These are phyloP conservation scores for Penicillium sp. DNA, from an alignment of 2,329 filamentous ascomycete species.

Conservation along the genomic window DNA sequence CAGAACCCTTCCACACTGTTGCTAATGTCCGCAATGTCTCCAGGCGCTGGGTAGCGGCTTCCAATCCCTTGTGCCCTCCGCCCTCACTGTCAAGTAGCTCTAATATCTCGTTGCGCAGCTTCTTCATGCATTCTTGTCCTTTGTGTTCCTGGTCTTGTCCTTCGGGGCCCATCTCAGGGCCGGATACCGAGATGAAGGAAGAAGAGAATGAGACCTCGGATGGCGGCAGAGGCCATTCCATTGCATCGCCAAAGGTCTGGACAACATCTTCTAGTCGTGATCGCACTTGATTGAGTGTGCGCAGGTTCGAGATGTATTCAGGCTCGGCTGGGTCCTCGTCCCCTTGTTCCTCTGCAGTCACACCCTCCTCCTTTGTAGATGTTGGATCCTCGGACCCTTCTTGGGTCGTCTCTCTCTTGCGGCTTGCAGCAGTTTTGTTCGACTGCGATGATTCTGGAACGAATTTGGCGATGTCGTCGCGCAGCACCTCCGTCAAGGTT, in stretches of 20 bases:
- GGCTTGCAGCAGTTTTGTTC: not conserved
- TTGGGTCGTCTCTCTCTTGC: slow-evolving; percentile 5
- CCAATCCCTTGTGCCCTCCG: slow-evolving; percentile 63
- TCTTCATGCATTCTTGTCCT: slow-evolving; percentile 74
- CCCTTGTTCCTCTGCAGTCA: slow-evolving; percentile 1
- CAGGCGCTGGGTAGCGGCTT: slow-evolving; percentile 68
- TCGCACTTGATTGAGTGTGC: slow-evolving; percentile 78
- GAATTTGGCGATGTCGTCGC: slow-evolving; percentile 70
- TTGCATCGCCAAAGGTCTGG: slow-evolving; percentile 87
- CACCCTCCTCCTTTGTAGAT: slow-evolving; percentile 5
- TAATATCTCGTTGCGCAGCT: slow-evolving; percentile 64
- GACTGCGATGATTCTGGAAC: slow-evolving; percentile 47
- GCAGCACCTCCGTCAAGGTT: slow-evolving; percentile 68
- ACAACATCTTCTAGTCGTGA: slow-evolving; percentile 84
- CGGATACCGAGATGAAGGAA: slow-evolving; percentile 85
- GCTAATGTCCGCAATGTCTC: slow-evolving; percentile 74
- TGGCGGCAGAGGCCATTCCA: slow-evolving; percentile 90
- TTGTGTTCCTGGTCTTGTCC: slow-evolving; percentile 76
- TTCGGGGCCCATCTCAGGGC: slow-evolving; percentile 68
- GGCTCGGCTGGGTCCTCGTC: slow-evolving; percentile 48
- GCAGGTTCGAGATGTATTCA: slow-evolving; percentile 71
- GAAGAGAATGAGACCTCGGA: slow-evolving; percentile 81
- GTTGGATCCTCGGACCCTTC: slow-evolving; percentile 5
- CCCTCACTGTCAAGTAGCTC: slow-evolving; percentile 60
- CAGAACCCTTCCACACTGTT: slow-evolving; percentile 90